Evolutionary conservation across 768 basidiomycete genomes (phyloP), one percentile per base, ranked within the genome.

Genomic region (Kwoniella shandongensis): DNA sequence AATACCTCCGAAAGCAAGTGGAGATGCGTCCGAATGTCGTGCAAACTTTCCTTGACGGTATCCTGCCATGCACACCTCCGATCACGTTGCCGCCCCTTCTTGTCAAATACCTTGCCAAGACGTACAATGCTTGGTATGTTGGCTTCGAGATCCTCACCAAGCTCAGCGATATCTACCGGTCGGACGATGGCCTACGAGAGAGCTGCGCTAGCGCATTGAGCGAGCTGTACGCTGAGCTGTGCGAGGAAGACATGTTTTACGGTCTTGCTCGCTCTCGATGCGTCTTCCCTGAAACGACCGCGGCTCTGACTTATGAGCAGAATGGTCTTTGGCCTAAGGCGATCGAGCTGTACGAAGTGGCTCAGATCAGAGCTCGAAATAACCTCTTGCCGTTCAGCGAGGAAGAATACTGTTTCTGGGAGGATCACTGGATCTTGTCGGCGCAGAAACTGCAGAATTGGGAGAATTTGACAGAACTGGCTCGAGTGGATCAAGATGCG

Each of bases 291-390:
- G 96, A 99, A 67, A 97, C 93, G 17, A 96, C 94, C 61, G 74
- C 70, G 12, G 89, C 86, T 2, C 80, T 93, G 22, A 85, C 90
- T 2, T 91, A 88, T 65, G 96, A 99, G 77, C 96, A 99, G 75
- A 88, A 88, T 61, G 96, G 96, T 12, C 87, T 97, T 83, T 99
- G 94, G 93, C 88, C 89, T 27, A 86, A 92, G 68, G 92, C 96
- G 0, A 84, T 88, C 36, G 84, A 81, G 59, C 83, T 86, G 38
- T 97, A 99, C 76, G 96, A 99, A 77, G 79, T 80, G 23, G 96
- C 93, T 0, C 93, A 97, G 77, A 85, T 80, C 63, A 89, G 86
- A 75, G 87, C 91, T 7, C 82, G 91, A 44, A 81, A 83, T 3
- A 90, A 91, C 4, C 79, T 83, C 5, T 84, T 96, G 51, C 86